Percentiles rank a stretch among this genome's conserved stretches.
phyloP scores from a whole-genome alignment of 1,284 basidiomycete species.

The Heimioporus punctisporus region DNA sequence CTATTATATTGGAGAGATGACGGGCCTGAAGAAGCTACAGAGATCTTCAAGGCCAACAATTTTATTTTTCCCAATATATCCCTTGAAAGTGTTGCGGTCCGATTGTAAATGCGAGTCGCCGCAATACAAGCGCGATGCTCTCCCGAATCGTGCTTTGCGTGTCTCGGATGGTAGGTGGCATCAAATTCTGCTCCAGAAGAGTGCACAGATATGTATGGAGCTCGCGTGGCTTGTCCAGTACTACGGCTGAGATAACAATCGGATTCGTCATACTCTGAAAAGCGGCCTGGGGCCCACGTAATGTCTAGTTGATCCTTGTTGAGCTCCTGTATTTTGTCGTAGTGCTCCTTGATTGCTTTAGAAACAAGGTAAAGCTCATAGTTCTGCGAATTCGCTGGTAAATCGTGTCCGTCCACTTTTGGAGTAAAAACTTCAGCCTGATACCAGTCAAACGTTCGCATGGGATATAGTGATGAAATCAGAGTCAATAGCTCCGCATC shows the following conservation, averaged over 20 bases:
- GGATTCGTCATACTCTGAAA: neutral
- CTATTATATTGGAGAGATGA: neutral
- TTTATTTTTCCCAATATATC: neutral
- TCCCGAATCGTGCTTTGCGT: neutral
- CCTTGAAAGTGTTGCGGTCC: neutral
- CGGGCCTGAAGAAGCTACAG: neutral
- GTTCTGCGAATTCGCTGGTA: neutral
- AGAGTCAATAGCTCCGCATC: neutral
- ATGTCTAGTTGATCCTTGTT: neutral
- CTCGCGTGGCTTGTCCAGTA: neutral
- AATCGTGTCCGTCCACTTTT: neutral
- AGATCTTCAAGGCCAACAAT: neutral
- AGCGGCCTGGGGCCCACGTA: neutral
- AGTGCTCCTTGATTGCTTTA: neutral
- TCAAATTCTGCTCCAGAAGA: neutral
- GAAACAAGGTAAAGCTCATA: neutral
- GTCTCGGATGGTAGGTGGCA: neutral
- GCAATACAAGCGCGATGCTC: slow-evolving; percentile 16
- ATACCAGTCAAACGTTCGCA: neutral
- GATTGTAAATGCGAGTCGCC: slow-evolving; percentile 7
- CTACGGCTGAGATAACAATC: neutral
- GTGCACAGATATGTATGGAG: neutral
- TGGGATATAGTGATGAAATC: neutral
- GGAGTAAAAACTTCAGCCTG: too few species aligned
- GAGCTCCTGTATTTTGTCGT: too few species aligned